Evolutionary conservation across 2,329 filamentous ascomycete species (phyloP).

Genomic region (Beauveria rudraprayagi): DNA sequence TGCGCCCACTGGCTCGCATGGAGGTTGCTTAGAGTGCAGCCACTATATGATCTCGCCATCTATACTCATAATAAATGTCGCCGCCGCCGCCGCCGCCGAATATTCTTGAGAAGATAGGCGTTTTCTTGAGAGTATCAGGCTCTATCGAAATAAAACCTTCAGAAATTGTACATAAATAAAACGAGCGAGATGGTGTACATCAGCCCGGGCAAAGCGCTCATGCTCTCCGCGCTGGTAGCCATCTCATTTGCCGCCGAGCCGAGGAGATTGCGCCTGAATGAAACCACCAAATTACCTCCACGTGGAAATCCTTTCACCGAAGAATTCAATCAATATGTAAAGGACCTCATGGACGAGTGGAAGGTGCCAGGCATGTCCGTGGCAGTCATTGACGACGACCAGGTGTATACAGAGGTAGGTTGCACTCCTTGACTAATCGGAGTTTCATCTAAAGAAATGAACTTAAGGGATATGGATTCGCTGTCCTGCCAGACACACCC

Average conservation of each 20-base stretch:
- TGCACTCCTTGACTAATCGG: slow-evolving; percentile 1
- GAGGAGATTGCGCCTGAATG: background rate
- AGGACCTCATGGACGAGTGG: slow-evolving; percentile 18
- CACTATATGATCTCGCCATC: too few species aligned
- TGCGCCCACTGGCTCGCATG: too few species aligned
- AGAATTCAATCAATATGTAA: slow-evolving; percentile 14
- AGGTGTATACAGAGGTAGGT: slow-evolving; percentile 19
- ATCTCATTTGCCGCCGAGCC: background rate
- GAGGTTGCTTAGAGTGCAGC: too few species aligned
- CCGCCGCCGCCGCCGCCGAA: too few species aligned
- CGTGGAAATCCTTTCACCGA: slow-evolving; percentile 13
- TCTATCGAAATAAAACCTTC: too few species aligned
- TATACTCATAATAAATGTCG: too few species aligned
- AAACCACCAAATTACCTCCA: background rate
- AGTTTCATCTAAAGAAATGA: background rate
- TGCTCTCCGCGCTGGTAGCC: background rate
- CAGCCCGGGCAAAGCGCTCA: background rate
- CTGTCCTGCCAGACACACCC: background rate
- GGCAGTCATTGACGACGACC: slow-evolving; percentile 20
- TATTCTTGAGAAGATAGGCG: too few species aligned
- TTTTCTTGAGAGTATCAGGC: too few species aligned
- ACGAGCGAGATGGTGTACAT: background rate
- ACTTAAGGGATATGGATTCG: background rate
- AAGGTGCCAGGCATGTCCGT: slow-evolving; percentile 21
- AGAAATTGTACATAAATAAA: background rate